Base-by-base conservation (phyloP, 345 rosid species). In the Litchi chinensis region DNA sequence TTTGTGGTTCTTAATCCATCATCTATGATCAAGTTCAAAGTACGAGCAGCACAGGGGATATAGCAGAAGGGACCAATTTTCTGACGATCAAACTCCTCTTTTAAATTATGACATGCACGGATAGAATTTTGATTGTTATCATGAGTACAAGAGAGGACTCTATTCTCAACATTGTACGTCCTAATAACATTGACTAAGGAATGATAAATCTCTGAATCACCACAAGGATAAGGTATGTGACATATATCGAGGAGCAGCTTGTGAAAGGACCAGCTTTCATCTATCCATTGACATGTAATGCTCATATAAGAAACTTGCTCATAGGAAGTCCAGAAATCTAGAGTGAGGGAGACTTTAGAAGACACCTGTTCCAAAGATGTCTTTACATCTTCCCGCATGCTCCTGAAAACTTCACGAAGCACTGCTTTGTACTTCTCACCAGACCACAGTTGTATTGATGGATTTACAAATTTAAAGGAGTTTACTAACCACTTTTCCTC, bases 1-100 rank as follows among this genome's bases (percentile, higher is more conserved):
- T 89, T 95, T 24, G 90, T 90, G 76, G 91, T 87, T 69, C 86
- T 89, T 72, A 95, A 86, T 12, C 92, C 98, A 66, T 95, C 98
- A 73, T 95, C 96, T 56, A 93, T 92, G 39, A 91, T 90, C 78
- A 83, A 79, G 86, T 86, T 92, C 64, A 95, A 85, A 77, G 95
- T 91, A 63, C 81, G 96, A 71, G 98, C 98, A 65, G 97, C 96
- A 83, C 98, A 95, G 0, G 99, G 99, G 73, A 95, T 88, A 75
- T 88, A 93, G 78, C 93, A 92, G 86, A 95, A 95, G 46, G 96
- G 95, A 24, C 91, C 91, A 16, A 69, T 81, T 88, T 92, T 89
- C 85, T 89, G 91, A 74, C 86, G 87, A 81, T 93, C 96, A 54
- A 92, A 83, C 72, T 91, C 88, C 84, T 89, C 97, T 83, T 91